Percentiles rank a stretch among this genome's conserved stretches.
phyloP scores from a whole-genome alignment of 2,329 filamentous ascomycete species.

The Akanthomyces dipterigenus region DNA sequence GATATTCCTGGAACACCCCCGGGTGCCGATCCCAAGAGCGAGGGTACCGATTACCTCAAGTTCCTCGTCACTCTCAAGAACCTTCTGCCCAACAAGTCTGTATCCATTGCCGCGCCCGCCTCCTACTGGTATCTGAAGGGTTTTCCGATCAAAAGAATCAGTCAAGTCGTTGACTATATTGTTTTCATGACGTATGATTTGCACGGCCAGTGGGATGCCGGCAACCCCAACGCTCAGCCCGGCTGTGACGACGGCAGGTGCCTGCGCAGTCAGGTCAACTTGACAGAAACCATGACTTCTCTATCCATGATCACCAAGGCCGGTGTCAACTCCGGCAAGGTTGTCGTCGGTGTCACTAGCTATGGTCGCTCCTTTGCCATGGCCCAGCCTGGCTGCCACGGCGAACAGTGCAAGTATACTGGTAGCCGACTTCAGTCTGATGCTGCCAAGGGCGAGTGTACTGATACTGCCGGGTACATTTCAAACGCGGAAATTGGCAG shows the following conservation, averaged over 20 bases:
- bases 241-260: slow-evolving; percentile 26
- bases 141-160: slow-evolving; percentile 20
- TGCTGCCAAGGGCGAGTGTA: background rate
- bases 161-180: slow-evolving; percentile 20
- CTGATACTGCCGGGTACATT: background rate
- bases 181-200: slow-evolving; percentile 23
- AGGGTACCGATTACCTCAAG: slow-evolving; percentile 26
- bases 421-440: background rate
- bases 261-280: slow-evolving; percentile 29
- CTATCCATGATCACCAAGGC: slow-evolving; percentile 29
- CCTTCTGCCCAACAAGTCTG: slow-evolving; percentile 10
- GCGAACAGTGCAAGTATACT: background rate
- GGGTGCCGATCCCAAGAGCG: slow-evolving; percentile 13
- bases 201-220: slow-evolving; percentile 18
- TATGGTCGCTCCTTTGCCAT: background rate
- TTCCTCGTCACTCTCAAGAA: slow-evolving; percentile 21
- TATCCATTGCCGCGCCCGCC: slow-evolving; percentile 20
- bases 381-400: background rate
- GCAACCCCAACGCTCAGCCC: slow-evolving; percentile 16
- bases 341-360: background rate
- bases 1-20: slow-evolving; percentile 24
- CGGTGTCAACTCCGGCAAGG: background rate
- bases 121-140: slow-evolving; percentile 23
- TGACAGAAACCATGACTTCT: slow-evolving; percentile 25
- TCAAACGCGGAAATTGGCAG: background rate